These are phyloP conservation scores for Vicia sativa DNA, from an alignment of 306 rosid species.

Conservation along the genomic window DNA sequence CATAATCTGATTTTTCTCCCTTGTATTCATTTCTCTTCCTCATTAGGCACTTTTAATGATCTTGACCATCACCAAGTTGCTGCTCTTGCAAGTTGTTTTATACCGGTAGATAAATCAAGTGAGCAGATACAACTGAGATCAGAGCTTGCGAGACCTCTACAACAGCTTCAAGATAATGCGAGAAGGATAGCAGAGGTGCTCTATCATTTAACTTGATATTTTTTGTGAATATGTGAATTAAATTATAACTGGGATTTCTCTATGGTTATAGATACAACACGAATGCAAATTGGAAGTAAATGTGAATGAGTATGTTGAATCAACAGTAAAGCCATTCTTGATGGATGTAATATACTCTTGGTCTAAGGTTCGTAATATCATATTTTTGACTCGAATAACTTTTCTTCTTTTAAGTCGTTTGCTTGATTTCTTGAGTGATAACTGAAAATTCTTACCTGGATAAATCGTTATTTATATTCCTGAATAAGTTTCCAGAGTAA, in stretches of 20 bases:
- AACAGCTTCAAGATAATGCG: constrained; percentile 97
- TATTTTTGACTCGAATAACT: constrained; percentile 18
- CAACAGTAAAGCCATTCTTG: constrained; percentile 92
- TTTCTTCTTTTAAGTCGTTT: constrained; percentile 26
- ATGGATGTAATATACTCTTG: constrained; percentile 97
- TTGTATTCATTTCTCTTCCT: neutral
- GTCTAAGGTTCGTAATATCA: constrained; percentile 81
- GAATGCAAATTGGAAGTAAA: constrained; percentile 92
- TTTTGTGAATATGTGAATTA: constrained; percentile 27
- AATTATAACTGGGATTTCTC: constrained; percentile 13
- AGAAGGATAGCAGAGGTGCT: constrained; percentile 94
- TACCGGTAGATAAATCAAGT: constrained; percentile 84
- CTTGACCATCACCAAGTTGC: constrained; percentile 97
- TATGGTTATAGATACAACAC: constrained; percentile 75
- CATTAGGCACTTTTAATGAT: constrained; percentile 89
- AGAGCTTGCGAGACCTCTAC: constrained; percentile 91
- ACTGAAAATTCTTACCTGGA: neutral
- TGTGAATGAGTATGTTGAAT: constrained; percentile 88
- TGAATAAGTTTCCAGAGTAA: constrained; percentile 1
- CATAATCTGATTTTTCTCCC: constrained; percentile 7
- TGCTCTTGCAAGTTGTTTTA: constrained; percentile 96
- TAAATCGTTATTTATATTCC: neutral
- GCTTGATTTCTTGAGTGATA: neutral
- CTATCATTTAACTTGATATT: constrained; percentile 26
- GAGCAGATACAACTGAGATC: constrained; percentile 93